These are phyloP conservation scores for Pyrus hybrid DNA, from an alignment of 331 rosid genomes.

Conservation along the genomic window DNA sequence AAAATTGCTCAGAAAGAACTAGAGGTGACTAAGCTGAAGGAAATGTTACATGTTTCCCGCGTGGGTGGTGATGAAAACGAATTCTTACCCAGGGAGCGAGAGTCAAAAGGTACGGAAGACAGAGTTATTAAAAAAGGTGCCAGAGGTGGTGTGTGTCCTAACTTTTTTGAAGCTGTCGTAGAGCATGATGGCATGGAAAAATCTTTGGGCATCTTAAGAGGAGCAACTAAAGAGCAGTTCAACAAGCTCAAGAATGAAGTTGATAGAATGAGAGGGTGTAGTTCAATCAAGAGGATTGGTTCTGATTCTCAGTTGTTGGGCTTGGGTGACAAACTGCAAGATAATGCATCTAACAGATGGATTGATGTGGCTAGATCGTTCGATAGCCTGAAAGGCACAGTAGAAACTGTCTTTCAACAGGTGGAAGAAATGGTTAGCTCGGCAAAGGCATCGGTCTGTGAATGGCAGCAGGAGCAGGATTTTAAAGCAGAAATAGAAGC, in stretches of 20 bases:
- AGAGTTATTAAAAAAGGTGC: neutral
- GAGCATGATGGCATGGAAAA: constrained; percentile 26
- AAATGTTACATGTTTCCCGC: constrained; percentile 21
- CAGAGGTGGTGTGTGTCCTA: neutral
- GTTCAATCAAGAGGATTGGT: constrained; percentile 33
- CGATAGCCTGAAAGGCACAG: constrained; percentile 41
- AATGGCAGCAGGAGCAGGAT: constrained; percentile 60
- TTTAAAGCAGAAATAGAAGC: constrained; percentile 58
- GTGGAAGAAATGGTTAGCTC: constrained; percentile 29
- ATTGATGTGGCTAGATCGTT: constrained; percentile 33
- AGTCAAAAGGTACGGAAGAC: neutral
- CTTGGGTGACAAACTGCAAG: constrained; percentile 56
- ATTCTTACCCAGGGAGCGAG: neutral
- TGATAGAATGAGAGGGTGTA: constrained; percentile 37
- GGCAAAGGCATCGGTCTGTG: constrained; percentile 42
- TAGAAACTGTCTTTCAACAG: constrained; percentile 27
- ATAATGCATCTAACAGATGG: constrained; percentile 45
- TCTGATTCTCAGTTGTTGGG: constrained; percentile 60
- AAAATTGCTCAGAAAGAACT: constrained; percentile 56
- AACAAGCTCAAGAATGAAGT: constrained; percentile 54
- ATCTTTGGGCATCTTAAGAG: constrained; percentile 33
- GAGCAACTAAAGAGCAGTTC: constrained; percentile 33
- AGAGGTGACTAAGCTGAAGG: constrained; percentile 57
- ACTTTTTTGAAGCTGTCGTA: constrained; percentile 14
- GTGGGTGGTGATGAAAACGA: constrained; percentile 27